Conservation (phyloP, 768 basidiomycete species). For the Multifurca ochricompacta region DNA sequence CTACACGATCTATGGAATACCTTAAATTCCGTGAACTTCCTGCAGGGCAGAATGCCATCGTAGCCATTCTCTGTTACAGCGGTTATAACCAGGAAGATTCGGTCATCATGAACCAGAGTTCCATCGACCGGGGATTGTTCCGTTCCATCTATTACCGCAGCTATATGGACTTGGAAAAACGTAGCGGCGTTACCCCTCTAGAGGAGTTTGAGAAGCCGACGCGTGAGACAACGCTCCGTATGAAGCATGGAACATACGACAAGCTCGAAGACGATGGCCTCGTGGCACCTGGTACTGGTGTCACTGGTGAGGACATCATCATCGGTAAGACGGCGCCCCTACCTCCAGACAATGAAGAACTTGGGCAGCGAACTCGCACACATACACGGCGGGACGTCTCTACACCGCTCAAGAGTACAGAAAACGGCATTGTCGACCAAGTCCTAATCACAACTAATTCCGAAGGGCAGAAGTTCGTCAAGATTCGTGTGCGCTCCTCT, state of each 20-base stretch:
- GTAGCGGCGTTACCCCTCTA: conserved; percentile 80
- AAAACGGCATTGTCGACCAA: conserved; percentile 96
- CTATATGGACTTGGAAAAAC: conserved; percentile 98
- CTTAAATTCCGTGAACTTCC: conserved; percentile 97
- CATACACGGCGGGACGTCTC: conserved; percentile 96
- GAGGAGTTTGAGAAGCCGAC: conserved; percentile 98
- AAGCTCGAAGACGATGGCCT: conserved; percentile 96
- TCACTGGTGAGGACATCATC: conserved; percentile 95
- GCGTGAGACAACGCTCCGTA: conserved; percentile 83
- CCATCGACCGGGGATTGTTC: conserved; percentile 97
- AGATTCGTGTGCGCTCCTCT: conserved; percentile 91
- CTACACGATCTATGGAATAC: conserved; percentile 99
- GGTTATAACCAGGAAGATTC: conserved; percentile 99
- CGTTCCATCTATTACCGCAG: conserved; percentile 97
- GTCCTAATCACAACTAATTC: conserved; percentile 94
- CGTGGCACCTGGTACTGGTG: conserved; percentile 91
- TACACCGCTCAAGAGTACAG: conserved; percentile 95
- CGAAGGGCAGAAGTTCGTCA: conserved; percentile 97
- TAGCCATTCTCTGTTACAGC: conserved; percentile 97
- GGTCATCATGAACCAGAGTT: conserved; percentile 99
- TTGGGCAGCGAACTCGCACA: conserved; percentile 89
- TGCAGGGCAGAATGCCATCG: conserved; percentile 98
- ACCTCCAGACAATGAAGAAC: conserved; percentile 92
- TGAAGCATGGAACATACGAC: conserved; percentile 99
- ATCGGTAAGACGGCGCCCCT: conserved; percentile 99